Conservation (phyloP, 768 basidiomycete species). For the Podaxis pistillaris region DNA sequence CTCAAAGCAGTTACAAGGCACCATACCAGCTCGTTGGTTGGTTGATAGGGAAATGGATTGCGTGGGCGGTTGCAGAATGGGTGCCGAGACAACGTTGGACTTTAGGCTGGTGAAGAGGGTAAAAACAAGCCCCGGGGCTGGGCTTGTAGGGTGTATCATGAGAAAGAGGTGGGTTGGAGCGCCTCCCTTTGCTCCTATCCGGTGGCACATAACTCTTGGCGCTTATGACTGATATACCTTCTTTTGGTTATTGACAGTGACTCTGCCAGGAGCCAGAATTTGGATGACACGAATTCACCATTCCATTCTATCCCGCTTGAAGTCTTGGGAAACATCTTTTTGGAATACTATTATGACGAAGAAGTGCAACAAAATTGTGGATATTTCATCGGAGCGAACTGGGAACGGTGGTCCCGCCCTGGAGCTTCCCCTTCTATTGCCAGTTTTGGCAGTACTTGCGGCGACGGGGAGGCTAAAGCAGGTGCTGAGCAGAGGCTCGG, state of each 20-base stretch:
- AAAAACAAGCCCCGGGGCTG: not conserved
- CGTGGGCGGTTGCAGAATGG: not conserved
- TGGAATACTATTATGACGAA: conserved; percentile 15
- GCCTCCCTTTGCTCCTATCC: not conserved
- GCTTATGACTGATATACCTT: not conserved
- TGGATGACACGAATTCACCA: not conserved
- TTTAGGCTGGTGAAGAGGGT: not conserved
- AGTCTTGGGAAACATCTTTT: conserved; percentile 14
- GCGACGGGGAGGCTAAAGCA: not conserved
- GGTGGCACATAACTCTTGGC: not conserved
- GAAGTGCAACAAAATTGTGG: conserved; percentile 14
- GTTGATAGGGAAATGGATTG: conserved; percentile 10
- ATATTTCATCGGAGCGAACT: conserved; percentile 14
- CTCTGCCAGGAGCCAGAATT: not conserved
- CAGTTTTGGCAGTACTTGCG: not conserved
- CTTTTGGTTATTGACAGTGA: not conserved
- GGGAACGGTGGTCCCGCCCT: conserved; percentile 10
- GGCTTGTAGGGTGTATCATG: not conserved
- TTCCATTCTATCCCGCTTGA: conserved; percentile 11
- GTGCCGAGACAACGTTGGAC: conserved; percentile 1
- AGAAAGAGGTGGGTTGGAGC: not conserved
- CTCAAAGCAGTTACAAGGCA: conserved; percentile 4
- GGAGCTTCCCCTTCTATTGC: not conserved
- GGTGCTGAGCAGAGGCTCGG: conserved; percentile 10
- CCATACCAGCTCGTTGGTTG: conserved; percentile 2